Conservation (phyloP, 2,329 filamentous ascomycete species). For the Neoarthrinium moseri region DNA sequence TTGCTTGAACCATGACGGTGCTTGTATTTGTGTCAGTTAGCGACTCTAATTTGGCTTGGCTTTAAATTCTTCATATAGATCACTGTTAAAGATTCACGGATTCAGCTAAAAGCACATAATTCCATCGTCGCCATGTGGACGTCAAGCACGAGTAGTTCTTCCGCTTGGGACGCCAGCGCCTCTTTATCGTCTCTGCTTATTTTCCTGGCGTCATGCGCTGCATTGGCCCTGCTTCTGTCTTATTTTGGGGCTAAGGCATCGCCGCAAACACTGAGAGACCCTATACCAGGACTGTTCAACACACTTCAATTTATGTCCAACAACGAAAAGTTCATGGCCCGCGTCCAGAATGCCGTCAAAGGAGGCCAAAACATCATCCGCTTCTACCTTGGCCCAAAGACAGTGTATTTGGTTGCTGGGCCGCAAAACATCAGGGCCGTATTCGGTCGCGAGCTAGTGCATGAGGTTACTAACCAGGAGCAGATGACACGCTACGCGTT, state of each 20-base stretch:
- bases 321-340: conserved; percentile 9
- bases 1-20: too few relatives aligned
- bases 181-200: background rate
- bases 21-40: too few relatives aligned
- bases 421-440: conserved; percentile 16
- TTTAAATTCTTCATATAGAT: too few relatives aligned
- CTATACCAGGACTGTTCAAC: conserved; percentile 13
- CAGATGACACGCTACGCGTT: conserved; percentile 10
- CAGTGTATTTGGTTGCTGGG: conserved; percentile 14
- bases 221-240: background rate
- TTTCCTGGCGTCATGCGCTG: background rate
- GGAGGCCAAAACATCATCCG: background rate
- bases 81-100: too few relatives aligned
- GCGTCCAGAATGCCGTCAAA: conserved; percentile 7
- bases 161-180: background rate
- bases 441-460: conserved; percentile 3
- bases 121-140: background rate
- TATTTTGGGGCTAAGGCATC: background rate
- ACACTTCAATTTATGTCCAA: conserved; percentile 11
- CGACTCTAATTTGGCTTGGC: too few relatives aligned
- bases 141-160: background rate
- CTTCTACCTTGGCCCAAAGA: conserved; percentile 11
- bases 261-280: conserved; percentile 5
- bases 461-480: conserved; percentile 6
- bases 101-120: too few relatives aligned